Evolutionary conservation across 805 yeast species (phyloP), one percentile per base, ranked within the genome.

Genomic region (Myxozyma monticola): DNA sequence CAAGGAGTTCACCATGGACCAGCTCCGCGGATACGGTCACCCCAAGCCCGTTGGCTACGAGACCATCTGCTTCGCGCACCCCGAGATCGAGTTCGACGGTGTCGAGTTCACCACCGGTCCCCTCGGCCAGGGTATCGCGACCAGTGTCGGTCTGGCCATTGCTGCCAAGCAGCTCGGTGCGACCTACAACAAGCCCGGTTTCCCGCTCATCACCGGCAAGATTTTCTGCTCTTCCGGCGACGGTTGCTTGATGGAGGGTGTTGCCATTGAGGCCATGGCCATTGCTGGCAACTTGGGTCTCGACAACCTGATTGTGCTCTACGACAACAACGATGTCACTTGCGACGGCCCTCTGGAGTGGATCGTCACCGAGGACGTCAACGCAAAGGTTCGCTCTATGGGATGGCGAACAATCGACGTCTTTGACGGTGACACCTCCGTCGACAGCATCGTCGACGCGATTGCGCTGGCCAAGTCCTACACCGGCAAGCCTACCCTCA

Each of bases 231-330:
- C 68, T 57, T 61, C 68, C 6, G 74, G 74, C 14, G 75, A 71
- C 60, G 74, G 71, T 3, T 71, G 75, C 57, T 50, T 71, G 42
- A 72, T 68, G 57, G 75, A 71, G 61, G 75, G 75, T 28, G 67
- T 69, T 21, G 68, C 72, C 4, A 51, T 67, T 28, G 75, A 71
- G 56, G 65, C 75, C 1, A 63, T 68, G 47, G 67, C 74, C 3
- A 48, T 71, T 4, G 75, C 74, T 14, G 75, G 73, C 17, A 71
- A 69, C 45, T 60, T 70, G 43, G 64, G 62, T 18, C 60, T 71
- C 50, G 67, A 65, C 59, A 71, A 71, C 48, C 64, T 71, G 40
- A 62, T 64, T 20, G 60, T 68, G 6, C 60, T 70, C 31, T 71
- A 68, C 51, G 74, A 70, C 50, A 67, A 70, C 49, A 71, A 71